phyloP scores from a whole-genome alignment of 768 basidiomycete species.

The Serpula lacrymans region DNA sequence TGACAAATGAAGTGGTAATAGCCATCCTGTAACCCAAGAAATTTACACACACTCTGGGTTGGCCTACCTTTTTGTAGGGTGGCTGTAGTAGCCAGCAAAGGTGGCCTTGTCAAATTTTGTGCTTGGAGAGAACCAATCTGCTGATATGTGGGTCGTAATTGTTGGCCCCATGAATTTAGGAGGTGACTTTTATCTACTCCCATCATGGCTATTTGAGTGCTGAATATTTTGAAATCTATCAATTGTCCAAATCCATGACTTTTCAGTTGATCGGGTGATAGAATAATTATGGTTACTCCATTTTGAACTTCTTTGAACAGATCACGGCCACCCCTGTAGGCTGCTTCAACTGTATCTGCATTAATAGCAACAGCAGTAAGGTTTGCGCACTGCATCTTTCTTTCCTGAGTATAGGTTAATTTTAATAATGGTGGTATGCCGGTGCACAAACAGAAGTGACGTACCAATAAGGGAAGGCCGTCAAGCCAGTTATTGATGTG shows the following conservation, averaged over 20 bases:
- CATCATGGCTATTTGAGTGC: constrained; percentile 16
- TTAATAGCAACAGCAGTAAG: constrained; percentile 20
- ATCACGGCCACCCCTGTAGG: background rate
- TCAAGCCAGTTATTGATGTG: too few species aligned
- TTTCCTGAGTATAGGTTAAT: too few species aligned
- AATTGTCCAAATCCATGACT: constrained; percentile 15
- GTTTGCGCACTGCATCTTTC: constrained; percentile 10
- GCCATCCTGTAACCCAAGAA: constrained; percentile 6
- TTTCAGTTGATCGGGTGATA: constrained; percentile 22
- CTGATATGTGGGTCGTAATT: constrained; percentile 18
- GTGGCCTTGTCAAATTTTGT: constrained; percentile 6
- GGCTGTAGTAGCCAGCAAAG: background rate
- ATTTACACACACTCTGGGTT: constrained; percentile 1
- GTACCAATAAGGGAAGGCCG: too few species aligned
- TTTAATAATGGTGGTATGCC: too few species aligned
- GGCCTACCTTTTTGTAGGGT: background rate
- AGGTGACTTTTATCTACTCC: constrained; percentile 28
- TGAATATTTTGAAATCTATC: constrained; percentile 13
- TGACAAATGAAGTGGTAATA: constrained; percentile 7
- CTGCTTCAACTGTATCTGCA: constrained; percentile 12
- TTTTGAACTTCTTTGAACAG: background rate
- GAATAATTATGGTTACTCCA: constrained; percentile 13
- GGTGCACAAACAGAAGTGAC: too few species aligned
- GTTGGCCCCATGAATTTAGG: constrained; percentile 18
- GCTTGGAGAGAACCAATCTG: constrained; percentile 19